phyloP scores from a whole-genome alignment of 306 rosid genomes.

The Dalbergia cochinchinensis region DNA sequence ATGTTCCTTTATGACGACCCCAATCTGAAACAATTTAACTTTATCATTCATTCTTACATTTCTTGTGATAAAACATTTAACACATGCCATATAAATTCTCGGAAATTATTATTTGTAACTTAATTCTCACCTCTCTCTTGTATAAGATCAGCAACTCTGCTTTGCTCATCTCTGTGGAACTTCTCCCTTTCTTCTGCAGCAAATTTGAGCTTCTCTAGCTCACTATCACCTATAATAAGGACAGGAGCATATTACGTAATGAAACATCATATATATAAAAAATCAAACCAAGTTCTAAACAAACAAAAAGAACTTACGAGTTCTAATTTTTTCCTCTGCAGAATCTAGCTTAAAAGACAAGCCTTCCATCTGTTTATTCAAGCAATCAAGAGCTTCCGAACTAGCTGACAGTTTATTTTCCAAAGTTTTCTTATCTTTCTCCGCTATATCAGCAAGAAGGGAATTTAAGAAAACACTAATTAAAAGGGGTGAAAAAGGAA shows the following conservation, averaged over 20 bases:
- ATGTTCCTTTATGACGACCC: background rate
- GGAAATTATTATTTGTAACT: slow-evolving; percentile 8
- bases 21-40: slow-evolving; percentile 15
- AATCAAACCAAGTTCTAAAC: slow-evolving; percentile 31
- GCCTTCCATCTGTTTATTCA: slow-evolving; percentile 76
- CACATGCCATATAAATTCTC: slow-evolving; percentile 28
- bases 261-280: slow-evolving; percentile 28
- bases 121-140: slow-evolving; percentile 72
- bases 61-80: slow-evolving; percentile 42
- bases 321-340: slow-evolving; percentile 68
- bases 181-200: slow-evolving; percentile 66
- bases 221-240: slow-evolving; percentile 66
- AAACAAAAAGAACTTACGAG: slow-evolving; percentile 58
- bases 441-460: slow-evolving; percentile 61
- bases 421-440: slow-evolving; percentile 76
- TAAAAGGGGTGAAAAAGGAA: background rate
- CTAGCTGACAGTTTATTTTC: slow-evolving; percentile 73
- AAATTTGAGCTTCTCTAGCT: slow-evolving; percentile 64
- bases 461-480: slow-evolving; percentile 15
- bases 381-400: slow-evolving; percentile 69
- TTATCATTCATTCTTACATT: slow-evolving; percentile 29
- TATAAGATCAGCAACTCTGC: slow-evolving; percentile 60
- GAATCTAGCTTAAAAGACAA: slow-evolving; percentile 71
- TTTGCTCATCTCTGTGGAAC: slow-evolving; percentile 63
- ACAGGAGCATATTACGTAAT: slow-evolving; percentile 45